Base-by-base conservation (phyloP, 768 basidiomycete genomes). In the Macrocybe gigantea region DNA sequence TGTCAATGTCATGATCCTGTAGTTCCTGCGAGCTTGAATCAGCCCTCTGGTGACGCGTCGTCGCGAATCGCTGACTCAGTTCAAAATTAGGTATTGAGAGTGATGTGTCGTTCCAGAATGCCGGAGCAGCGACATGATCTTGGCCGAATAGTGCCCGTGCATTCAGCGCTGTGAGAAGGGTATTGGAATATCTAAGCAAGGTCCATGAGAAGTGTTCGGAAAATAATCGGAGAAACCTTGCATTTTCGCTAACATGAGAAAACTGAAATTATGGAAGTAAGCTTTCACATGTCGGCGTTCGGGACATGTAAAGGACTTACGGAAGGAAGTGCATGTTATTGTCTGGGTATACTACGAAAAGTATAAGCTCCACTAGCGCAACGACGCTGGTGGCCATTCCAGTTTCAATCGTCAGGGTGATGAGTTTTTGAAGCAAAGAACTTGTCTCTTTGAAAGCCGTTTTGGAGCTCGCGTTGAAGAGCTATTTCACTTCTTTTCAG, bases 321-420 rank as follows among this genome's bases (percentile, higher is more conserved):
- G 44, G 44, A 11, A 50, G 42, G 38, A 50, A 50, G 34, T 50
- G 49, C 39, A 50, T 13, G 33, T 50, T 50, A 13, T 50, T 50
- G 38, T 45, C 39, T 22, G 49, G 49, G 40, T 39, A 50, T 7
- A 50, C 13, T 13, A 46, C n/a, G 34, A 38, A 50, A 11, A 50
- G 44, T 14, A 50, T 35, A 12, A 46, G 11, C 15, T 50, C 44
- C 5, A 39, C 31, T 34, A 46, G 29, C 11, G 44, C 49, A 12
- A 33, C 49, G 6, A 50, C n/a, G 12, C 41, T 39, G 8, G 49
- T 50, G n/a, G 38, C 32, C 30, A 50, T 38, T 3, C 36, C 49
- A n/a, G 49, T 45, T 38, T 52, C 41, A 29, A 49, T 35, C 14
- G 45, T 52, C 13, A 52, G n/a, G 5, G 46, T 44, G 14, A 52